Base-by-base conservation (phyloP, 139 green algal species). In the Chloropicon primus region DNA sequence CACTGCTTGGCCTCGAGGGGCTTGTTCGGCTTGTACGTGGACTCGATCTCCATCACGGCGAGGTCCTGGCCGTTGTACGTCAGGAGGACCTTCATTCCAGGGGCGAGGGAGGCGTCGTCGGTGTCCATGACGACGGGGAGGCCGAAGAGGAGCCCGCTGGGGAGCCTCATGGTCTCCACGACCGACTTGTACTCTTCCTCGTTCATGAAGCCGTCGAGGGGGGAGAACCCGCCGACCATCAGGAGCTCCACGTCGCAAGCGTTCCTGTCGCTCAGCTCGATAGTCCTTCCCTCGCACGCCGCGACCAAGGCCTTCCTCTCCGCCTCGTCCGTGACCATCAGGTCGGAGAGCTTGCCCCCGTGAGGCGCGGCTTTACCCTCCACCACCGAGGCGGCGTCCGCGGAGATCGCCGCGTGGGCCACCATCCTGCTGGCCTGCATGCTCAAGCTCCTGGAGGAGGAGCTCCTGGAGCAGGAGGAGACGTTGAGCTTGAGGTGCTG, bases 111-210 rank as follows among this genome's bases (percentile, higher is more conserved):
- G 79, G 93, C 90, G 74, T 84, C 79, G 75, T 83, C 81, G 53
- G 90, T 94, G 88, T 94, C 90, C 75, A 96, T 82, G 53, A 96
- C 90, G 77, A 96, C 89, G 72, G 91, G 91, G 72, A 96, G 88
- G 76, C 90, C 89, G 54, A 96, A 90, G 77, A 94, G 82, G 62
- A 82, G 75, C 54, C 89, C 87, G 26, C 73, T 80, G 77, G 28
- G 53, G 29, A 86, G 76, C 22, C 82, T 74, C 77, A 82, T 82
- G 62, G 80, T 80, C 22, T 86, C 74, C 2, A 86, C 80, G 41
- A 77, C 72, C 53, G 28, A 73, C 10, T 82, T 53, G 82, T 86
- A 86, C 2, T 75, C 71, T 2, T 82, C 80, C 77, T 84, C 72
- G 54, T 80, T 80, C 74, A 84, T 76, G 80, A 86, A 86, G 3